Evolutionary conservation across 441 rosid genomes (phyloP), one percentile per base, ranked within the genome.

Genomic region (Arabidopsis lyrata): DNA sequence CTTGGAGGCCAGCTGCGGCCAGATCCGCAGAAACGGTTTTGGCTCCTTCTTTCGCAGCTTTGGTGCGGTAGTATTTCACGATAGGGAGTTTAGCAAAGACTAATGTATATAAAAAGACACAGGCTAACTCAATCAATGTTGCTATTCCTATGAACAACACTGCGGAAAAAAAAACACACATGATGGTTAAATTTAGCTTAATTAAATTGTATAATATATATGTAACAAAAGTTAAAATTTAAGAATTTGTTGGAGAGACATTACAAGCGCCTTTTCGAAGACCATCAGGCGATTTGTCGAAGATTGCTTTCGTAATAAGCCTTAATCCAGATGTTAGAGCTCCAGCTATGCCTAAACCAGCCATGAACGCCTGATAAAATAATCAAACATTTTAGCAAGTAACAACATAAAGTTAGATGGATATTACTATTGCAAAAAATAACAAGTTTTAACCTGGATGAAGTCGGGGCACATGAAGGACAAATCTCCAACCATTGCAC

Each of bases 401-500:
- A 39, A 47, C 22, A 59, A 53, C 61, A 34, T 59, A 42, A 48
- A 63, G 18, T 10, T 34, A 44, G 31, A 56, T 32, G 8, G 16
- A 63, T 31, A 0, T 24, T 18, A 9, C 5, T 32, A 57, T 35
- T 0, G 3, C 8, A 41, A 44, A n/a, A 38, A 38, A 1, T 0
- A 12, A 39, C 5, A 39, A 65, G 8, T n/a, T 8, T 4, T 24
- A 45, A 80, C 86, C 81, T 81, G 86, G 50, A 83, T 81, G 73
- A 83, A 83, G 22, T 70, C 72, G 5, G 84, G 86, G 15, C 75
- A 65, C 84, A 81, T 83, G 81, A 76, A 81, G 22, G 84, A 78
- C 20, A 83, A 55, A 63, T 83, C 86, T 48, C 86, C 84, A 36
- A 83, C 84, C 84, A 83, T 83, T 35, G 76, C 86, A 48, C 86